Conservation (phyloP, 805 yeast species). For the Hanseniaspora hatyaiensis region DNA sequence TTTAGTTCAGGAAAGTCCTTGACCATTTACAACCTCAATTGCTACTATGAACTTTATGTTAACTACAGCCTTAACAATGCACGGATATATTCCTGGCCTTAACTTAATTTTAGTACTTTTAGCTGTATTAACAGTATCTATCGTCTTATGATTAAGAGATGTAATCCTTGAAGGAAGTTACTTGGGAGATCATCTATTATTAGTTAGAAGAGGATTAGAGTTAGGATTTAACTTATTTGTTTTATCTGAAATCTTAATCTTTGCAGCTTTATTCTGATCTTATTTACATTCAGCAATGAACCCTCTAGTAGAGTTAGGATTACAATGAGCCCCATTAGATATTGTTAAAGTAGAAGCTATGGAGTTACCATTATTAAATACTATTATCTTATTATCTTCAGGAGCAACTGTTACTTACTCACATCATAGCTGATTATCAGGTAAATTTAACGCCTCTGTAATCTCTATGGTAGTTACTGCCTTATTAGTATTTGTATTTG, state of each 20-base stretch:
- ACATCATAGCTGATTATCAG: conserved; percentile 23
- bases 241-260: conserved; percentile 21
- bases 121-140: conserved; percentile 18
- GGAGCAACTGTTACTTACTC: conserved; percentile 24
- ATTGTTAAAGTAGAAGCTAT: conserved; percentile 22
- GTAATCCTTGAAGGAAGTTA: conserved; percentile 23
- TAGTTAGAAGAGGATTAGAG: conserved; percentile 23
- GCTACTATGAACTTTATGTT: conserved; percentile 23
- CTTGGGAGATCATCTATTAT: conserved; percentile 24
- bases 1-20: conserved; percentile 17
- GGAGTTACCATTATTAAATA: conserved; percentile 27
- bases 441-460: conserved; percentile 19
- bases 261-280: conserved; percentile 22
- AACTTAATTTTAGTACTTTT: conserved; percentile 19
- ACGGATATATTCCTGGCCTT: conserved; percentile 21
- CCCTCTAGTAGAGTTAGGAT: conserved; percentile 24
- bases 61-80: conserved; percentile 24
- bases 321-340: conserved; percentile 23
- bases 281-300: conserved; percentile 25
- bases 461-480: conserved; percentile 21
- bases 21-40: conserved; percentile 24
- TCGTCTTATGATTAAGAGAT: conserved; percentile 24
- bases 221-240: conserved; percentile 21
- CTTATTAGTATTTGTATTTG: conserved; percentile 23
- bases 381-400: conserved; percentile 25